Evolutionary conservation across 129 eudicot genomes (phyloP).

Genomic region (carrot (Daucus carota)): DNA sequence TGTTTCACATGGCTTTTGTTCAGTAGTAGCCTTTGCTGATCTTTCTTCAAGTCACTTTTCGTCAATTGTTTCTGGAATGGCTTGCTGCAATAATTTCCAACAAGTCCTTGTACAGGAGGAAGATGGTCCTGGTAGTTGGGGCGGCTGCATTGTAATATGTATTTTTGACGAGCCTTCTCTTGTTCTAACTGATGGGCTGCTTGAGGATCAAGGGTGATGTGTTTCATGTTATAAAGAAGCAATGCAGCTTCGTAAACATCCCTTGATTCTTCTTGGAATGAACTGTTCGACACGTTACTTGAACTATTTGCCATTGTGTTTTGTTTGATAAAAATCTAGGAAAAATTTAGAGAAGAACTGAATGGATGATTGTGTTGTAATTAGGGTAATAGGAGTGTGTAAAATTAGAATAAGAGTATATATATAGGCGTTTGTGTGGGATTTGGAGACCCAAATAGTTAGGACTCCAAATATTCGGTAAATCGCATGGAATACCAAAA

Average conservation of each 20-base stretch:
- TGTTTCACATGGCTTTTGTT: background rate
- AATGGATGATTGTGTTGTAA: background rate
- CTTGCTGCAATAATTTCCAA: background rate
- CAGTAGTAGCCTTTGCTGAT: background rate
- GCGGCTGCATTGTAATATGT: background rate
- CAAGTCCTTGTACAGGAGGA: background rate
- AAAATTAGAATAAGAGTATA: no score
- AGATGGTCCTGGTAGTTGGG: background rate
- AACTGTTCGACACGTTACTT: background rate
- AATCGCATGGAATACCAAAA: no score
- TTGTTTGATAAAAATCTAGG: background rate
- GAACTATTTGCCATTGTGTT: background rate
- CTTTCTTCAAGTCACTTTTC: background rate
- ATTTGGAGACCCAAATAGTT: no score
- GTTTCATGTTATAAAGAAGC: background rate
- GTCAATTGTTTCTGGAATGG: background rate
- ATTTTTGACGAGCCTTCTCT: background rate
- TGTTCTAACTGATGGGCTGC: background rate
- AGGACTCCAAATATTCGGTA: no score
- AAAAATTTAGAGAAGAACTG: background rate
- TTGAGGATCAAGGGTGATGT: background rate
- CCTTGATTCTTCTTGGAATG: background rate
- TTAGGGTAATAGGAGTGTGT: background rate
- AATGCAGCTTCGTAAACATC: background rate
- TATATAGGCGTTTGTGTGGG: no score